phyloP scores from a whole-genome alignment of 2,329 filamentous ascomycete species.

The Chrysosporium keratinophilum region DNA sequence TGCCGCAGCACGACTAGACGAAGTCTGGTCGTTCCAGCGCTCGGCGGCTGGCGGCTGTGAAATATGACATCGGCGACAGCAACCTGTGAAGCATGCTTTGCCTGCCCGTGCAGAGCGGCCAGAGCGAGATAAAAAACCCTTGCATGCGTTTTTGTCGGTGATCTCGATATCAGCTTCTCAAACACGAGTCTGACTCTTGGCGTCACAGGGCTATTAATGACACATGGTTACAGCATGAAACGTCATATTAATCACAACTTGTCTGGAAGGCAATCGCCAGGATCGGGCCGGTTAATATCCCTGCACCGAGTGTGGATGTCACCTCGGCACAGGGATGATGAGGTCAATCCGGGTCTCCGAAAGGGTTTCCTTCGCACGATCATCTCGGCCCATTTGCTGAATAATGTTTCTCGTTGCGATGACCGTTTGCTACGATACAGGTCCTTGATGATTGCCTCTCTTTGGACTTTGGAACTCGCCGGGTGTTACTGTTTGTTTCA shows the following conservation, averaged over 20 bases:
- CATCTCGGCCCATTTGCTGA: background rate
- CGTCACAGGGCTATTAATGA: background rate
- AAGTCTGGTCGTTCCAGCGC: too few relatives aligned
- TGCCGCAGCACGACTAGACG: too few relatives aligned
- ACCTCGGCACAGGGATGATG: slow-evolving; percentile 2
- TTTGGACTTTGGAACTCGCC: too few relatives aligned
- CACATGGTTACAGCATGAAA: background rate
- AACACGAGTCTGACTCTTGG: background rate
- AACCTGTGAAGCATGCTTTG: too few relatives aligned
- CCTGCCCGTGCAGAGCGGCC: too few relatives aligned
- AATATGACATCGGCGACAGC: too few relatives aligned
- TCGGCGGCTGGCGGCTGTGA: too few relatives aligned
- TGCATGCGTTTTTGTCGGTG: background rate
- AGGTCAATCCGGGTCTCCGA: background rate
- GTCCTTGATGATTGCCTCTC: too few relatives aligned
- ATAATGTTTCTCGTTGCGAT: background rate
- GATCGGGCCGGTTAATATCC: background rate
- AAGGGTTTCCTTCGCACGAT: background rate
- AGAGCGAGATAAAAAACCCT: background rate
- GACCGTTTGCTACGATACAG: background rate
- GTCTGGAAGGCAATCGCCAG: background rate
- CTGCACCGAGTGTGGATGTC: background rate
- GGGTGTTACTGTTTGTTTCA: background rate
- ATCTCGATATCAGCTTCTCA: background rate
- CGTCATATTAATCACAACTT: background rate